These are phyloP conservation scores for Alternaria sp. DNA, from an alignment of 2,329 filamentous ascomycete species.

Conservation along the genomic window DNA sequence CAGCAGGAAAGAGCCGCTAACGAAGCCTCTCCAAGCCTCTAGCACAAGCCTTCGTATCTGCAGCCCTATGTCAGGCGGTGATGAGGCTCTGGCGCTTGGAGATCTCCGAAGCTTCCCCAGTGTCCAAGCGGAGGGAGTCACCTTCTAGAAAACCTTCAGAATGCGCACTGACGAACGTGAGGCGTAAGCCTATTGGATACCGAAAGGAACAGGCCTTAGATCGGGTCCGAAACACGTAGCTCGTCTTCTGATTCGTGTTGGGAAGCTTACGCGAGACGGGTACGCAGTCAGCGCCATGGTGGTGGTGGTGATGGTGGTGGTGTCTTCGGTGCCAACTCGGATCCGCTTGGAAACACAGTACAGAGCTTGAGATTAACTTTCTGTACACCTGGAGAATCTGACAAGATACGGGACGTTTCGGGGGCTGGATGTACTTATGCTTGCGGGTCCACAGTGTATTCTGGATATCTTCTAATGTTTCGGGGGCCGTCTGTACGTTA, in stretches of 20 bases:
- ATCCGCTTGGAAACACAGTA: not conserved
- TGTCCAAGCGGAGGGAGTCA: not conserved
- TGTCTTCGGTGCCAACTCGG: constrained; percentile 2
- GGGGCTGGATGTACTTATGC: not conserved
- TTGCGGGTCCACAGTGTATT: not conserved
- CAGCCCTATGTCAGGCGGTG: not conserved
- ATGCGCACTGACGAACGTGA: not conserved
- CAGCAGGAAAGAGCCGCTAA: not conserved
- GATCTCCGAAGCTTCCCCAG: not conserved
- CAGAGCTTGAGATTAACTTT: not conserved
- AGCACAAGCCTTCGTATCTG: not conserved
- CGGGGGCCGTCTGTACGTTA: not conserved
- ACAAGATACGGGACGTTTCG: not conserved
- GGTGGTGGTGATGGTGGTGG: not conserved
- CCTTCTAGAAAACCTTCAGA: constrained; percentile 6
- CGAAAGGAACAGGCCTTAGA: not conserved
- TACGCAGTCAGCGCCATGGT: not conserved
- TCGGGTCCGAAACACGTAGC: not conserved
- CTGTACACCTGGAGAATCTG: not conserved
- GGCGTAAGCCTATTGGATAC: not conserved
- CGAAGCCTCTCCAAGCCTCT: not conserved
- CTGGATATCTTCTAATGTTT: not conserved
- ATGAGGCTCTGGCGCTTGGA: not conserved
- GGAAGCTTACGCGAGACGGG: constrained; percentile 2
- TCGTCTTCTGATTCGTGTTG: not conserved